Base-by-base conservation (phyloP, 1,284 basidiomycete species). In the Pseudozyma tsukubaensis region DNA sequence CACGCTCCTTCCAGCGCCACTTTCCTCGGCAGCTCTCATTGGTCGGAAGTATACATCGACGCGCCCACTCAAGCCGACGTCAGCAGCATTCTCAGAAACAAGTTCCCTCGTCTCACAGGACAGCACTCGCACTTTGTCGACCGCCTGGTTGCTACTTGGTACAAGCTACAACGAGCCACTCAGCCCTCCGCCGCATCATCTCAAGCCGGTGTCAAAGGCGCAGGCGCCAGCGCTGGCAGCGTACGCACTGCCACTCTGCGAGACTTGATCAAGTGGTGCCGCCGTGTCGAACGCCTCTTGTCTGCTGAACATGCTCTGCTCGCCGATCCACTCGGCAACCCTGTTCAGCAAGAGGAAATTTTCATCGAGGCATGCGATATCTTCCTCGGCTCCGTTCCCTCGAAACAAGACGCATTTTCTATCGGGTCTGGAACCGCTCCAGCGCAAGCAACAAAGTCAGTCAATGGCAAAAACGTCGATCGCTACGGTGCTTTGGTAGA, bases 361-460 rank as follows among this genome's bases (percentile, higher is more conserved):
- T 94, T 92, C 78, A 87, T 95, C 45, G 93, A 97, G 83, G 93
- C 93, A 0, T 89, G 91, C 29, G 97, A 99, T 84, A 89, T 97
- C 29, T 98, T 99, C 86, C 92, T 98, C 70, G 94, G 93, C 89
- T 29, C 90, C 70, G 59, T 78, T 11, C 57, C 75, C 29, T 24
- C 59, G n/a, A 37, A 59, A 13, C 65, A 69, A 19, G 60, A 63
- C 9, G 51, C 40, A 6, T 2, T 12, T 19, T 24, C 21, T 14
- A 29, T 29, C 24, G 24, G 24, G 24, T 29, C 24, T 29, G 24
- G 24, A 29, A 29, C 24, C 24, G 42, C 5, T 45, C 32, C 52
- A 45, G 24, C 39, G 19, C 12, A 18, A 19, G 37, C 50, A 4
- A 34, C 49, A 12, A 60, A 57, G 29, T 36, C 59, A 21, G 42